Percentiles rank a stretch among this genome's conserved stretches.
Evolutionary conservation across 2,329 filamentous ascomycete genomes (phyloP).

Genomic region (Pseudocercospora cruenta): DNA sequence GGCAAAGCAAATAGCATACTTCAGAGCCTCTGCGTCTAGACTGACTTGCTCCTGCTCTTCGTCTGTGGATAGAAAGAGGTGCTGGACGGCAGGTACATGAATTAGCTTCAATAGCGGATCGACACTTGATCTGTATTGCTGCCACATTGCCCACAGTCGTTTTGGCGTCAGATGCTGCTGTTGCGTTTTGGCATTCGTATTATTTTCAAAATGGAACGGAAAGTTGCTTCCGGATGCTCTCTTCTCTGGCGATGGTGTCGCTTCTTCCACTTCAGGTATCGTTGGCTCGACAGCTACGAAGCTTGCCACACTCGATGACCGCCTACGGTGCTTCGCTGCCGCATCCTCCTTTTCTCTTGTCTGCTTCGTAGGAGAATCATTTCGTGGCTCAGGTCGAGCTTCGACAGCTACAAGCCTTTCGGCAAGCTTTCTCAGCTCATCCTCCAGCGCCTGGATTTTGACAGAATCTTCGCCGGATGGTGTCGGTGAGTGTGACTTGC

Average conservation of each 20-base stretch:
- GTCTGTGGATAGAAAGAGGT: conserved; percentile 20
- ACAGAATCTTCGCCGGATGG: conserved; percentile 2
- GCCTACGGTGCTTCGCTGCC: conserved; percentile 10
- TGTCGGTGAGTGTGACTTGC: background rate
- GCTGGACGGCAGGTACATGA: conserved; percentile 21
- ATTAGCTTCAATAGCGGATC: conserved; percentile 29
- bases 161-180: conserved; percentile 19
- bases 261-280: conserved; percentile 18
- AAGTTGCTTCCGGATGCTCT: background rate
- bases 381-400: conserved; percentile 3
- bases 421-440: conserved; percentile 17
- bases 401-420: conserved; percentile 19
- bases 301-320: conserved; percentile 16
- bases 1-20: conserved; percentile 28
- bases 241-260: background rate
- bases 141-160: conserved; percentile 24
- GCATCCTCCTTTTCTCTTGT: conserved; percentile 11
- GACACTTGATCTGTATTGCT: conserved; percentile 24
- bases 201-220: conserved; percentile 15
- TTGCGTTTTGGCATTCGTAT: background rate
- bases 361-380: background rate
- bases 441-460: conserved; percentile 14
- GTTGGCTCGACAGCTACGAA: conserved; percentile 16
- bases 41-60: conserved; percentile 7
- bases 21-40: conserved; percentile 22